Evolutionary conservation across 805 yeast species (phyloP), one percentile per base, ranked within the genome.

Genomic region (Pichia membranifaciens): DNA sequence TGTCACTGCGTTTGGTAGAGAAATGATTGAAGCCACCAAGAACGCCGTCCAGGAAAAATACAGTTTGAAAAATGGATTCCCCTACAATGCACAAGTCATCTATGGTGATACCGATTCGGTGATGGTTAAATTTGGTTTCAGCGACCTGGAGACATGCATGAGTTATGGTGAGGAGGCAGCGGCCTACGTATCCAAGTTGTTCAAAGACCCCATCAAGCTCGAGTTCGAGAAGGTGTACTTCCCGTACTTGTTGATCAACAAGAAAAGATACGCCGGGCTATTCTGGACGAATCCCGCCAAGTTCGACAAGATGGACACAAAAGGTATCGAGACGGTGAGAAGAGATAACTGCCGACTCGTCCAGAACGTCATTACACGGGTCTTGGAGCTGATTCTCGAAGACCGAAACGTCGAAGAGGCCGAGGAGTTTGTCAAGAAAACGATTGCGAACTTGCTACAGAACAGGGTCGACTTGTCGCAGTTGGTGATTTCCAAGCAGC

Each of bases 51-150:
- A 89, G 65, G 79, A 81, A 35, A 76, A 79, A 47, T 93, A 89
- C 60, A 75, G 80, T 10, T 82, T 80, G n/a, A 78, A 77, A 48
- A 88, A 91, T 64, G 98, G 98, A 1, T 84, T 73, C 58, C 74
- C 77, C n/a, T 81, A 75, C 60, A 95, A 93, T 68, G 82, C 98
- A 0, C 78, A 84, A 55, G 99, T 93, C 51, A 84, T 93, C 36
- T 93, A 93, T 62, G 99, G 99, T 73, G 99, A 93, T 67, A 93
- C 99, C 0, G 99, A 93, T 75, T 95, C 99, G 8, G 99, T 93
- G 16, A 95, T 93, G 99, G 96, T 93, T 38, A 90, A 88, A 61
- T 93, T 93, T 70, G 99, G 99, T 2, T 79, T 81, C 29, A 70
- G 72, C 9, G 95, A 88, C 59, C 65, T 91, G 52, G 81, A 74